Conservation (phyloP, 352 stramenopile species). For the Globisporangium radiosum region DNA sequence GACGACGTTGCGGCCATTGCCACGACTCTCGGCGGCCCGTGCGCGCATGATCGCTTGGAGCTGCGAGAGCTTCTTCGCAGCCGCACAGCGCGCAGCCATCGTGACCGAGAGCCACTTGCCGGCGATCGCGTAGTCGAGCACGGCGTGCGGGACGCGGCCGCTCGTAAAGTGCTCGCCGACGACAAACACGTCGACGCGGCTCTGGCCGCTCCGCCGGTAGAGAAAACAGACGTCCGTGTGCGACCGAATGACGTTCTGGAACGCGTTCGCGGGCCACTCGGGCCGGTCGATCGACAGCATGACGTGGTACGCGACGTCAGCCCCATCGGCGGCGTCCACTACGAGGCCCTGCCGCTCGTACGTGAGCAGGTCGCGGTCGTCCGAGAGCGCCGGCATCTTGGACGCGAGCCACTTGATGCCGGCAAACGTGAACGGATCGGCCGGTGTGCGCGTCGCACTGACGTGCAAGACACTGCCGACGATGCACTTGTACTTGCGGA, state of each 20-base stretch:
- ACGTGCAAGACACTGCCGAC: slow-evolving; percentile 23
- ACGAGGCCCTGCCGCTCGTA: slow-evolving; percentile 39
- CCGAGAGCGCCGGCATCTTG: slow-evolving; percentile 20
- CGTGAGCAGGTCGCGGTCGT: slow-evolving; percentile 29
- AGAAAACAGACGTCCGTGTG: no score
- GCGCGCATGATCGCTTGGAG: slow-evolving; percentile 3
- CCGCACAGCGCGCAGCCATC: no score
- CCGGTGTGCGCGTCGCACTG: slow-evolving; percentile 15
- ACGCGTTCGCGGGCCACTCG: no score
- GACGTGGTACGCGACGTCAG: slow-evolving; percentile 35
- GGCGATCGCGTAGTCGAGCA: no score
- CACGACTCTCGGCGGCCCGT: neutral
- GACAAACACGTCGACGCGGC: no score
- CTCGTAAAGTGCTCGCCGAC: no score
- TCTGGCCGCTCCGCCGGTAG: no score
- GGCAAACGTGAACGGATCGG: slow-evolving; percentile 32
- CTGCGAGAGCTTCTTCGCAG: neutral
- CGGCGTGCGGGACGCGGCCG: no score
- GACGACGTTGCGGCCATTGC: neutral
- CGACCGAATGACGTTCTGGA: no score
- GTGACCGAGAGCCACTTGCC: no score
- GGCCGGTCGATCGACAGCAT: slow-evolving; percentile 42
- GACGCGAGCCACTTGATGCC: slow-evolving; percentile 40
- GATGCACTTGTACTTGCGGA: slow-evolving; percentile 24
- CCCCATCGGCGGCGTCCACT: slow-evolving; percentile 19